Conservation (phyloP, 371 early-diverging fungal species). For the Nematocida sp. region DNA sequence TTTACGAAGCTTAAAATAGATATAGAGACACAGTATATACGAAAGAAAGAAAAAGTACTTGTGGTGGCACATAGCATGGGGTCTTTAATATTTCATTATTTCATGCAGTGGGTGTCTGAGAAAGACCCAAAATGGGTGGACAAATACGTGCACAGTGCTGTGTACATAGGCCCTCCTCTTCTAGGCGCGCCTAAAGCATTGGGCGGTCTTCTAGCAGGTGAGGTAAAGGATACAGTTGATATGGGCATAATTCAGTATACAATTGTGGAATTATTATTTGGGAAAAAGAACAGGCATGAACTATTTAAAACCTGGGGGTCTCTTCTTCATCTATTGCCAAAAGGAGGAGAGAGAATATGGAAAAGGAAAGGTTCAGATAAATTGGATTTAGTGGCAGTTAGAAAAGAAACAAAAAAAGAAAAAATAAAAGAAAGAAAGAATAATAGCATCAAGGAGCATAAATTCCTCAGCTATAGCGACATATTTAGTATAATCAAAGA, state of each 20-base stretch:
- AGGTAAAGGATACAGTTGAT: slow-evolving; percentile 81
- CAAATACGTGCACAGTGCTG: slow-evolving; percentile 76
- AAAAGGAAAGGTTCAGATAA: slow-evolving; percentile 48
- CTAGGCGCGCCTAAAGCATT: slow-evolving; percentile 82
- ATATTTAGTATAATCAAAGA: neutral
- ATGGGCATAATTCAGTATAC: slow-evolving; percentile 76
- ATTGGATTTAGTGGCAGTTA: neutral
- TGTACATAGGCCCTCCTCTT: slow-evolving; percentile 81
- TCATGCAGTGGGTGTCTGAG: slow-evolving; percentile 83
- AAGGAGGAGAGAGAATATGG: slow-evolving; percentile 81
- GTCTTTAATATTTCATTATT: slow-evolving; percentile 75
- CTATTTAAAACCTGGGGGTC: slow-evolving; percentile 82
- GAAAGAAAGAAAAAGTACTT: slow-evolving; percentile 68
- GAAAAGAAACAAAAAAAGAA: neutral
- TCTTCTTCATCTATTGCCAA: slow-evolving; percentile 76
- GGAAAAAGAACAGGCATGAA: slow-evolving; percentile 75
- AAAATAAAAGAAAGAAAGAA: too few relatives aligned
- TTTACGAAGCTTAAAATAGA: slow-evolving; percentile 76
- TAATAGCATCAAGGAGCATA: neutral
- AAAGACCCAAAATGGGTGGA: slow-evolving; percentile 76
- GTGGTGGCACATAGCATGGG: slow-evolving; percentile 74
- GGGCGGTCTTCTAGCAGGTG: slow-evolving; percentile 74
- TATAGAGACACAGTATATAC: slow-evolving; percentile 74
- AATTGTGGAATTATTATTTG: slow-evolving; percentile 80
- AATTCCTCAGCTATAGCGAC: neutral